phyloP scores from a whole-genome alignment of 306 rosid species.

The Malus fusca region DNA sequence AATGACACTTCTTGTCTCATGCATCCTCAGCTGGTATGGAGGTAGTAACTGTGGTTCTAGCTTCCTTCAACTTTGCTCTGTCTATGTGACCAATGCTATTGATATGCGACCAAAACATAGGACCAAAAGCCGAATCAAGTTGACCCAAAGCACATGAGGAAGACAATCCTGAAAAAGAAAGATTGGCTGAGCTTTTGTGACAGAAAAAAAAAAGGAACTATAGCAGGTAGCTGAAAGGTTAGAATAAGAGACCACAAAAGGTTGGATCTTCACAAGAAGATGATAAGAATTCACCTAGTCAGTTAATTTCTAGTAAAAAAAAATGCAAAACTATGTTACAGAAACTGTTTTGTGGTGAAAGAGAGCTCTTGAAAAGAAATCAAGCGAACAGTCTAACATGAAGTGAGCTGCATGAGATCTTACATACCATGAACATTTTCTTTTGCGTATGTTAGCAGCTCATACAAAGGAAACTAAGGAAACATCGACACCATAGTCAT shows the following conservation, averaged over 20 bases:
- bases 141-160: background rate
- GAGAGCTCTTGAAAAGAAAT: background rate
- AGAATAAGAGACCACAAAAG: background rate
- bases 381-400: background rate
- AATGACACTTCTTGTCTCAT: background rate
- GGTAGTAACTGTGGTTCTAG: background rate
- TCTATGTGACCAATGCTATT: background rate
- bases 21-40: background rate
- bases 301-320: background rate
- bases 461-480: background rate
- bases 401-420: background rate
- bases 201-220: background rate
- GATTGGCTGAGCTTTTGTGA: background rate
- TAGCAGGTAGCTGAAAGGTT: background rate
- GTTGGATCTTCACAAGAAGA: background rate
- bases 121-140: background rate
- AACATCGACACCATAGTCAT: background rate
- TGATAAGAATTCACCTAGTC: background rate
- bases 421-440: background rate
- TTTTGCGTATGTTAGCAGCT: background rate
- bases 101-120: background rate
- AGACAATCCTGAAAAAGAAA: background rate
- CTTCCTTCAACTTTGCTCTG: background rate
- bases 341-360: background rate
- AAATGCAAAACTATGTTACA: background rate